Base-by-base conservation (phyloP, 2,329 filamentous ascomycete genomes). In the Talaromyces atroroseus region DNA sequence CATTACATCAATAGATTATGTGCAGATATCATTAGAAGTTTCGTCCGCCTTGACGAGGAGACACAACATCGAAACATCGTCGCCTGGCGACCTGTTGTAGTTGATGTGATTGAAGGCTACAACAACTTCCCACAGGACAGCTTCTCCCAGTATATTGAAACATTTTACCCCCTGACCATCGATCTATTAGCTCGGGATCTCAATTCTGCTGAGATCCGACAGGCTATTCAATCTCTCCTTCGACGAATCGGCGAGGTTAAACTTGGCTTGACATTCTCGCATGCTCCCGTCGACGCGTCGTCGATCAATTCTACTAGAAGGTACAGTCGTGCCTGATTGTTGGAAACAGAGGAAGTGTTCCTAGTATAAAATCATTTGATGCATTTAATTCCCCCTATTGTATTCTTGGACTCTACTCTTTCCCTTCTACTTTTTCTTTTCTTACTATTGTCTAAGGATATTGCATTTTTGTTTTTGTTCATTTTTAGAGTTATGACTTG, bases 61-160 rank as follows among this genome's bases (percentile, higher is more conserved):
- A 95, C 90, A 26, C 94, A 99, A 73, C 92, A 97, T 69, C 83
- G 94, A 56, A 99, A 99, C 72, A 96, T 99, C 55, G 84, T 95
- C 24, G 95, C 95, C 0, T 99, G 94, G 94, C 82, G 94, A 18
- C 94, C 94, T 0, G 94, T 99, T 0, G 94, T 99, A 1, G 91
- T 99, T 18, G 94, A 96, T 68, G 94, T 99, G 8, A 79, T 99
- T 10, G 92, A 99, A 67, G 94, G 94, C 1, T 97, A 92, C 70
- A 86, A 86, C 0, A 87, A 84, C 6, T 96, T 97, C 76, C 89
- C 90, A 0, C 80, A 83, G 18, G 81, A 85, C 23, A 89, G 89
- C 45, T 99, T 99, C 65, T 82, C 83, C 54, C 84, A 86, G 57
- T 86, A 97, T 65, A 82, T 96, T 7, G 79, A 83, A 47, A 85